These are phyloP conservation scores for Solanum hybrid DNA, from an alignment of 305 asterid genomes.

Conservation along the genomic window DNA sequence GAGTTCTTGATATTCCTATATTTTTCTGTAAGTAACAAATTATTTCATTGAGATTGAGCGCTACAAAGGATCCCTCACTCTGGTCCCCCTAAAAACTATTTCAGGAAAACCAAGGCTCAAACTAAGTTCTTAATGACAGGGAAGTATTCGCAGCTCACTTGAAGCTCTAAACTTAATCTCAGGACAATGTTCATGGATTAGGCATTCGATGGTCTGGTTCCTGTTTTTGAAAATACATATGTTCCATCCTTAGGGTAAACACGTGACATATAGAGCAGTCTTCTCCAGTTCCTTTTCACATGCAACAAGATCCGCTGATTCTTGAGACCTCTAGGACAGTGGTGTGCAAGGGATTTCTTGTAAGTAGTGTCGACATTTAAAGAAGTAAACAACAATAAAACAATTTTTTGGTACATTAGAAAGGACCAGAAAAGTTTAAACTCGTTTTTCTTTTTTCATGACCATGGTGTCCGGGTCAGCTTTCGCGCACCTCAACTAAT, in stretches of 20 bases:
- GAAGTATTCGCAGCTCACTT: neutral
- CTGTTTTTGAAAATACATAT: neutral
- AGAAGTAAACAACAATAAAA: neutral
- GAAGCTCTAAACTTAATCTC: neutral
- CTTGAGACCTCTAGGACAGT: neutral
- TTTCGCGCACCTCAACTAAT: no score
- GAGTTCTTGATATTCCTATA: neutral
- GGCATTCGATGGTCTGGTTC: neutral
- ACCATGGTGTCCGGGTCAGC: no score
- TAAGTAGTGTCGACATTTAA: neutral
- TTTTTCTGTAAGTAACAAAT: neutral
- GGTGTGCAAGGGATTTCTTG: neutral
- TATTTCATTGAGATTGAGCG: neutral
- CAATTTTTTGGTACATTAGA: neutral
- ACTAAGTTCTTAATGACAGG: neutral
- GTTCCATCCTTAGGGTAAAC: neutral
- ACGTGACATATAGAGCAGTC: neutral
- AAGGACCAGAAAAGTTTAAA: neutral
- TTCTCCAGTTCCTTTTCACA: neutral
- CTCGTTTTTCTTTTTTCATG: neutral
- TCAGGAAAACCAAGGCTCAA: neutral
- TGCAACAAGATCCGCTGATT: neutral
- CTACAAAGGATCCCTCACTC: neutral
- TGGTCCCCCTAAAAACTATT: neutral
- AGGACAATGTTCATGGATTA: neutral